Conservation (phyloP, 441 rosid species). For the Brassica hybrid region DNA sequence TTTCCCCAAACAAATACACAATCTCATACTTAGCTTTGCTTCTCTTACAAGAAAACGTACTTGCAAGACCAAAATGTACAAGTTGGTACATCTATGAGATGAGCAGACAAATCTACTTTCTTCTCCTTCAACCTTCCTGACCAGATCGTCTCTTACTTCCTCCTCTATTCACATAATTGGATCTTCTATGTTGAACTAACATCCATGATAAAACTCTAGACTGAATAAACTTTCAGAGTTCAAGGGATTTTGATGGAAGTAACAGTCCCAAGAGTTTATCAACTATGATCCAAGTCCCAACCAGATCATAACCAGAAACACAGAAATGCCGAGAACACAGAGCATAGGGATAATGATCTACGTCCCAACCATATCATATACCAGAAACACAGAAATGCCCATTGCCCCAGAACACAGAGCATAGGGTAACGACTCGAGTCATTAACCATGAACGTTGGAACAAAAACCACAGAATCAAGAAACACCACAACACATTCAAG, state of each 20-base stretch:
- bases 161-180: too few species aligned
- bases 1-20: background rate
- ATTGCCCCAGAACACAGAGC: slow-evolving; percentile 16
- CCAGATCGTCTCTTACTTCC: slow-evolving; percentile 37
- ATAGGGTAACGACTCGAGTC: too few species aligned
- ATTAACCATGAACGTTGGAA: too few species aligned
- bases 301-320: too few species aligned
- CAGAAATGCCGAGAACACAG: background rate
- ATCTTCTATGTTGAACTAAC: too few species aligned
- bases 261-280: background rate
- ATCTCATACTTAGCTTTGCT: slow-evolving; percentile 84
- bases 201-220: background rate
- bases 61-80: slow-evolving; percentile 69
- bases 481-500: background rate
- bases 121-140: slow-evolving; percentile 70
- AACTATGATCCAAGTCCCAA: too few species aligned
- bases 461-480: background rate
- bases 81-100: slow-evolving; percentile 49
- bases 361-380: too few species aligned
- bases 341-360: too few species aligned
- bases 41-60: slow-evolving; percentile 42
- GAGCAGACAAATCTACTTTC: slow-evolving; percentile 69
- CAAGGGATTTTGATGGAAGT: background rate
- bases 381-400: too few species aligned
- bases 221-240: background rate